These are phyloP conservation scores for Chaetomium sp. DNA, from an alignment of 2,329 filamentous ascomycete species.

Conservation along the genomic window DNA sequence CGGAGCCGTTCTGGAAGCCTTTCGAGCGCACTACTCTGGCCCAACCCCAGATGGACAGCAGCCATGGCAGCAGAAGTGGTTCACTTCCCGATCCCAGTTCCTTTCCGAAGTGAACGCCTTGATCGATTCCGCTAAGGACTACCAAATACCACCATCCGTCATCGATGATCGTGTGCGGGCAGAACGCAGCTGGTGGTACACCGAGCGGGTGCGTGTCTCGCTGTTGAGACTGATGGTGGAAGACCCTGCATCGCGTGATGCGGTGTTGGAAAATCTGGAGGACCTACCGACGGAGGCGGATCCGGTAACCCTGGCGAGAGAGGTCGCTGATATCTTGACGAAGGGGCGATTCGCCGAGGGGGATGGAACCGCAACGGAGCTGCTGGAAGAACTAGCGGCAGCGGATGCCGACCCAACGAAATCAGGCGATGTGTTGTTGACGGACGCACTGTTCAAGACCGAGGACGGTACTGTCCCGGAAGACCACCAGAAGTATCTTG, in stretches of 20 bases:
- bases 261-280: conserved; percentile 20
- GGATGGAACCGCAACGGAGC: background rate
- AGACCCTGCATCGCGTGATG: conserved; percentile 11
- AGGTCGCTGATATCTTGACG: conserved; percentile 18
- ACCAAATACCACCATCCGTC: conserved; percentile 36
- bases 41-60: conserved; percentile 7
- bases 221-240: conserved; percentile 22
- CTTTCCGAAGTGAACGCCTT: conserved; percentile 43
- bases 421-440: conserved; percentile 18
- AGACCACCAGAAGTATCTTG: conserved; percentile 22
- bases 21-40: conserved; percentile 37
- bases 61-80: conserved; percentile 39
- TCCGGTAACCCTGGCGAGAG: conserved; percentile 6
- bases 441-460: conserved; percentile 21
- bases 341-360: conserved; percentile 16
- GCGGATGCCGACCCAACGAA: conserved; percentile 15
- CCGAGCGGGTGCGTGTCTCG: conserved; percentile 24
- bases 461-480: conserved; percentile 18
- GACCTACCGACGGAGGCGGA: conserved; percentile 10
- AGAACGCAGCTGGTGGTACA: conserved; percentile 50
- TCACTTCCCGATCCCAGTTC: conserved; percentile 42
- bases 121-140: conserved; percentile 41
- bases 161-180: conserved; percentile 46
- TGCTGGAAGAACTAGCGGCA: conserved; percentile 15
- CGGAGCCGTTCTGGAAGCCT: conserved; percentile 39